phyloP scores from a whole-genome alignment of 2,329 filamentous ascomycete species.

The Rutstroemia sp. region DNA sequence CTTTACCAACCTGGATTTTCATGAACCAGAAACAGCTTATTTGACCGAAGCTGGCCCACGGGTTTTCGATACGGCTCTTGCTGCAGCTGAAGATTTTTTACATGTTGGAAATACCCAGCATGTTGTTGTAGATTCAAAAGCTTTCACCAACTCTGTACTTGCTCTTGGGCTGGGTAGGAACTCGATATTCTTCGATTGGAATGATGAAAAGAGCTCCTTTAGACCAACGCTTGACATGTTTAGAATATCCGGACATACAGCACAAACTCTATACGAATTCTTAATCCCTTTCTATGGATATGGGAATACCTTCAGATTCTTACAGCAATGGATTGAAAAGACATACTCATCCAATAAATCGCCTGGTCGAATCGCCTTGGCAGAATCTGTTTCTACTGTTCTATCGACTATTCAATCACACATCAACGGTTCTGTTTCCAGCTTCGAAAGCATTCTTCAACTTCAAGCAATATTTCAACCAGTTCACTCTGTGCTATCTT shows the following conservation, averaged over 20 bases:
- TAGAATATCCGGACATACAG: conserved; percentile 41
- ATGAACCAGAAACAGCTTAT: conserved; percentile 41
- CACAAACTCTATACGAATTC: conserved; percentile 45
- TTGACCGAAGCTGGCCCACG: conserved; percentile 61
- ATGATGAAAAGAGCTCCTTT: conserved; percentile 46
- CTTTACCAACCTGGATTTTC: conserved; percentile 43
- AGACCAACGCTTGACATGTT: conserved; percentile 38
- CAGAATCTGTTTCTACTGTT: conserved; percentile 33
- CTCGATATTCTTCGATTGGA: conserved; percentile 63
- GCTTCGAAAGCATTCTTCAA: conserved; percentile 27
- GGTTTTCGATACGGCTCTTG: conserved; percentile 58
- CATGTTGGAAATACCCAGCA: conserved; percentile 33
- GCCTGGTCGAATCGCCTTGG: conserved; percentile 27
- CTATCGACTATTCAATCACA: conserved; percentile 26
- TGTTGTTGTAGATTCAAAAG: conserved; percentile 39
- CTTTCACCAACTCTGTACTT: conserved; percentile 52
- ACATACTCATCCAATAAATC: conserved; percentile 23
- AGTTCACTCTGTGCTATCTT: conserved; percentile 26
- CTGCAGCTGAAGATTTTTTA: conserved; percentile 35
- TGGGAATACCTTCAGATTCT: conserved; percentile 28
- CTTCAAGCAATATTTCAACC: conserved; percentile 28
- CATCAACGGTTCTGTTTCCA: conserved; percentile 21
- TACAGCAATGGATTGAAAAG: conserved; percentile 26
- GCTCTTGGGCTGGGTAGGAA: conserved; percentile 63
- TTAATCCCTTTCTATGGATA: conserved; percentile 31